Evolutionary conservation across 805 yeast genomes (phyloP), one percentile per base, ranked within the genome.

Genomic region (Spathaspora arborariae): DNA sequence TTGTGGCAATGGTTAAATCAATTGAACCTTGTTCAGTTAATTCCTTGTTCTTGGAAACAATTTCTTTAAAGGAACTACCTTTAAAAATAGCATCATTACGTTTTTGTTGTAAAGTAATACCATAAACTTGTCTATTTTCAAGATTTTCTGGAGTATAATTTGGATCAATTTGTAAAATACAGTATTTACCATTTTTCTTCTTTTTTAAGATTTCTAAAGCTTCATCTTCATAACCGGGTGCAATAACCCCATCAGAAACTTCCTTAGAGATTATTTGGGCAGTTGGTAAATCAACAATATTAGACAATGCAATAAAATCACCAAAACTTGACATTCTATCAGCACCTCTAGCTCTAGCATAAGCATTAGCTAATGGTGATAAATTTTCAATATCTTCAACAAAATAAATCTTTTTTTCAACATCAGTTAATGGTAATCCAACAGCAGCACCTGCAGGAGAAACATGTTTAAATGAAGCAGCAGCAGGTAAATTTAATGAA

Each of bases 281-380:
- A 50, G 99, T 94, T 63, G 97, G 89, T 45, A 86, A 75, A 69
- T 94, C 99, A 56, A 94, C 99, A 70, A 87, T 88, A 78, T 92
- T 92, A 51, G 97, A 90, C 55, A 94, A 78, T 41, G 99, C 99
- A 62, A 94, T 94, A 79, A 90, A 94, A 73, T 94, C 99, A 65
- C 99, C 99, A 66, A 94, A 94, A 11, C 96, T 88, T 5, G 97
- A 91, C 99, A 94, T 94, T 80, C 99, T 85, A 74, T 94, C 99
- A 57, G 99, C 99, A 70, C 99, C 99, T 73, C 99, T 88, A 47
- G 99, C 99, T 75, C 98, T 88, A 34, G 99, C 99, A 63, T 94
- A 94, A 48, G 99, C 99, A 64, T 87, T 86, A 53, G 99, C 99
- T 64, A 94, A 79, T 47, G 99, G 98, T 10, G 97, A 88, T 66